phyloP scores from a whole-genome alignment of 805 yeast species.

The Kuraishia borneana region DNA sequence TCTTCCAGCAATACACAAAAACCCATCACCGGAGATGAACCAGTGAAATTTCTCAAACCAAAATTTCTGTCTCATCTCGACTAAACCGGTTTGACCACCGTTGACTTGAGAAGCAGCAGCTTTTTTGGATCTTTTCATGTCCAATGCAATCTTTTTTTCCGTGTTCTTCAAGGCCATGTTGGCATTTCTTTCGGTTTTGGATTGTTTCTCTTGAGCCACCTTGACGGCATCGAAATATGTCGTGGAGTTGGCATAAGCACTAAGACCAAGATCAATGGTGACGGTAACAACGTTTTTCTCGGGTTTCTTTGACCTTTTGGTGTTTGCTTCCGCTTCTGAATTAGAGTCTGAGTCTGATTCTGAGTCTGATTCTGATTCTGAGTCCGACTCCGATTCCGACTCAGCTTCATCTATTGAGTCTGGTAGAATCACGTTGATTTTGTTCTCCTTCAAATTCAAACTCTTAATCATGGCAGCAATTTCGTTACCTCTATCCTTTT shows the following conservation, averaged over 20 bases:
- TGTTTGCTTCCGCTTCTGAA: conserved; percentile 3
- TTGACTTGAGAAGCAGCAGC: conserved; percentile 23
- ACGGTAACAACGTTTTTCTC: conserved; percentile 29
- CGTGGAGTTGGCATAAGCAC: conserved; percentile 86
- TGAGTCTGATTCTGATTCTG: conserved; percentile 23
- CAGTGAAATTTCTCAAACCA: conserved; percentile 95
- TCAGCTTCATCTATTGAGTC: conserved; percentile 34
- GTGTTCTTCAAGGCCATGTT: conserved; percentile 73
- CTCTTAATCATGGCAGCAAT: conserved; percentile 55
- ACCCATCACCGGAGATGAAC: conserved; percentile 90
- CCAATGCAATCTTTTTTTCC: conserved; percentile 63
- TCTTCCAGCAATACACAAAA: conserved; percentile 76
- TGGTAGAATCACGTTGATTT: conserved; percentile 46
- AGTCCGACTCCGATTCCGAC: conserved; percentile 18
- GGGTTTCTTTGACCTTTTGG: conserved; percentile 5
- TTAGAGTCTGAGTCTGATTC: conserved; percentile 23
- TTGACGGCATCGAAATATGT: conserved; percentile 70
- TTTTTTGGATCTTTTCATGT: conserved; percentile 50
- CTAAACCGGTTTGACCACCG: conserved; percentile 22
- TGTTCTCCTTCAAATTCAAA: conserved; percentile 57
- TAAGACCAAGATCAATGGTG: conserved; percentile 52
- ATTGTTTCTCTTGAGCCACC: conserved; percentile 65
- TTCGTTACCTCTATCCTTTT: conserved; percentile 52
- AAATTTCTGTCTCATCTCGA: conserved; percentile 55
- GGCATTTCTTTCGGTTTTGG: conserved; percentile 70